Conservation (phyloP, 805 yeast genomes). For the Yarrowia yakushimensis region DNA sequence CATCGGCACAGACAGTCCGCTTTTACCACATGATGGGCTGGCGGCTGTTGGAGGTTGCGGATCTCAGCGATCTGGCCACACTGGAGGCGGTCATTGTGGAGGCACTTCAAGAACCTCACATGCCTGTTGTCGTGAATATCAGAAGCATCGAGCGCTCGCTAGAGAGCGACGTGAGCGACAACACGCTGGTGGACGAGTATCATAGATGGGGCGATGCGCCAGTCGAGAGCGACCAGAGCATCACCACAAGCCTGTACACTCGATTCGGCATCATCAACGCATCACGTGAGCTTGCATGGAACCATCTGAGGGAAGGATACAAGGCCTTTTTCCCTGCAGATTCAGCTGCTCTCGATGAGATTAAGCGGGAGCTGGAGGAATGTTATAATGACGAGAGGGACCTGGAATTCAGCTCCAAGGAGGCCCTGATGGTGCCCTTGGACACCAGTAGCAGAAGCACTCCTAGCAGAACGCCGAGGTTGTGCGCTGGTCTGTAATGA, state of each 20-base stretch:
- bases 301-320: slow-evolving; percentile 17
- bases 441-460: background rate
- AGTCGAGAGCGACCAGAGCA: background rate
- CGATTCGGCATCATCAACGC: slow-evolving; percentile 16
- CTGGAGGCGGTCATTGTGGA: slow-evolving; percentile 1
- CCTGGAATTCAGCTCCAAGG: background rate
- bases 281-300: slow-evolving; percentile 18
- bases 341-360: slow-evolving; percentile 3
- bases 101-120: slow-evolving; percentile 13
- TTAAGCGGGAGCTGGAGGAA: slow-evolving; percentile 11
- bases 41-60: slow-evolving; percentile 19
- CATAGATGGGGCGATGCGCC: slow-evolving; percentile 1
- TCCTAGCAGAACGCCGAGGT: background rate
- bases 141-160: background rate
- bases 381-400: slow-evolving; percentile 7
- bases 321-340: slow-evolving; percentile 8
- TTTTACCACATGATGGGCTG: slow-evolving; percentile 11
- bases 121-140: slow-evolving; percentile 2
- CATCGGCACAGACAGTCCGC: background rate
- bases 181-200: slow-evolving; percentile 11
- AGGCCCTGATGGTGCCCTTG: background rate
- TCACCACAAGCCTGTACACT: background rate
- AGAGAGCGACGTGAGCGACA: slow-evolving; percentile 7
- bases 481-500: background rate
- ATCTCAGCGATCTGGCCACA: background rate